A percentile compares a stretch with the other conserved stretches of the same genome.
These are phyloP conservation scores for Candida andamanensis DNA, from an alignment of 805 yeast species.

Conservation along the genomic window DNA sequence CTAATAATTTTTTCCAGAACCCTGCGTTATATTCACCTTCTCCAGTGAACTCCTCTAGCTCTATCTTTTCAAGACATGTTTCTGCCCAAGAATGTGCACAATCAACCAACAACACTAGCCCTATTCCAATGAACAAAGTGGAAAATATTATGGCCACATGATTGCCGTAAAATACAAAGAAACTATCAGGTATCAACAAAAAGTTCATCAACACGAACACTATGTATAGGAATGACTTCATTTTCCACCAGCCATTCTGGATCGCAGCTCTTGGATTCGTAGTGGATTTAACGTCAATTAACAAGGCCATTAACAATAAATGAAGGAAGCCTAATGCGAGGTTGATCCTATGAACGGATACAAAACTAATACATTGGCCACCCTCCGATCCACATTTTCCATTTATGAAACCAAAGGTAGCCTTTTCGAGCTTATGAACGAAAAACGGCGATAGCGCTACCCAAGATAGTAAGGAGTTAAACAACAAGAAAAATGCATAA, in stretches of 20 bases:
- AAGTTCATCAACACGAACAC: slow-evolving; percentile 57
- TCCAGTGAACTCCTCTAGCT: slow-evolving; percentile 58
- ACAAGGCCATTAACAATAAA: slow-evolving; percentile 57
- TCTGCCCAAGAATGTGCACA: slow-evolving; percentile 99
- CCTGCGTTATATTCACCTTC: slow-evolving; percentile 44
- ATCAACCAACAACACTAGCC: slow-evolving; percentile 84
- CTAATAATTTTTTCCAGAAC: slow-evolving; percentile 74
- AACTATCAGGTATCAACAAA: slow-evolving; percentile 72
- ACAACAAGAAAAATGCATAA: slow-evolving; percentile 72
- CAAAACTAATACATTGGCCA: slow-evolving; percentile 78
- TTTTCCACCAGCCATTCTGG: slow-evolving; percentile 91
- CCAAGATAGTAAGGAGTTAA: slow-evolving; percentile 88
- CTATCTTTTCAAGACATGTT: slow-evolving; percentile 85
- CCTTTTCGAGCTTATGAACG: slow-evolving; percentile 62
- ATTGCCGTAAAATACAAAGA: slow-evolving; percentile 88
- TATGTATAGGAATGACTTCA: slow-evolving; percentile 61
- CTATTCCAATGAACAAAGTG: slow-evolving; percentile 80
- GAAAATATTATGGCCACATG: slow-evolving; percentile 81
- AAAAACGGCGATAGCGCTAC: slow-evolving; percentile 81
- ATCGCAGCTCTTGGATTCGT: slow-evolving; percentile 71
- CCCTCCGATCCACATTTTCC: slow-evolving; percentile 68
- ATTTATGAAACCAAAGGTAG: slow-evolving; percentile 65
- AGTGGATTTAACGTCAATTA: slow-evolving; percentile 74
- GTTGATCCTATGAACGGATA: slow-evolving; percentile 88
- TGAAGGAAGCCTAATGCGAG: slow-evolving; percentile 84